These are phyloP conservation scores for Saitozyma sp. DNA, from an alignment of 768 basidiomycete genomes.

Conservation along the genomic window DNA sequence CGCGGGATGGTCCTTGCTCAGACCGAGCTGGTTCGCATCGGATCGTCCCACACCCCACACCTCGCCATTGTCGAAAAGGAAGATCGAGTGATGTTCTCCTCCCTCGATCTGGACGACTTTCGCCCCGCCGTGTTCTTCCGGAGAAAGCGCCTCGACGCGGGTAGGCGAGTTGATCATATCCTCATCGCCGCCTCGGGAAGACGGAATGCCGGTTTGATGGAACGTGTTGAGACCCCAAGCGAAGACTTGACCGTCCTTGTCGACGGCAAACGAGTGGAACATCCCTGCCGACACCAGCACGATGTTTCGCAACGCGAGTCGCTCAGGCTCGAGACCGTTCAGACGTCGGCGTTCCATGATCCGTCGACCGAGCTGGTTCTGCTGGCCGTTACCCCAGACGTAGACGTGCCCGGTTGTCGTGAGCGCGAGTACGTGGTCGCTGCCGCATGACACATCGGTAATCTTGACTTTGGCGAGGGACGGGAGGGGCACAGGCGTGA, in stretches of 20 bases:
- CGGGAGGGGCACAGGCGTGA: constrained; percentile 54
- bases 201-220: constrained; percentile 66
- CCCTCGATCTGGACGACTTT: constrained; percentile 62
- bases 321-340: constrained; percentile 84
- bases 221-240: constrained; percentile 93
- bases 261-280: constrained; percentile 87
- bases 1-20: constrained; percentile 55
- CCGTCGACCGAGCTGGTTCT: constrained; percentile 86
- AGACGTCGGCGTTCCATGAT: constrained; percentile 84
- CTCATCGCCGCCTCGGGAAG: constrained; percentile 34
- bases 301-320: constrained; percentile 73
- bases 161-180: constrained; percentile 62
- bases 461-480: constrained; percentile 44
- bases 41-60: constrained; percentile 85
- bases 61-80: constrained; percentile 77
- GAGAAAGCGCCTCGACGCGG: constrained; percentile 48
- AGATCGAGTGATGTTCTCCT: constrained; percentile 83
- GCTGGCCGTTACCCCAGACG: constrained; percentile 87
- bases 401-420: constrained; percentile 85
- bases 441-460: constrained; percentile 72
- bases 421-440: constrained; percentile 84
- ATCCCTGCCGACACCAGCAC: constrained; percentile 75
- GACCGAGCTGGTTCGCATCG: constrained; percentile 79
- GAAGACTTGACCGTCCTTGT: constrained; percentile 78
- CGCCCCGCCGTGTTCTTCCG: constrained; percentile 50